Evolutionary conservation across 2,329 filamentous ascomycete species (phyloP), one percentile per base, ranked within the genome.

Genomic region (Xylariaceae sp.): DNA sequence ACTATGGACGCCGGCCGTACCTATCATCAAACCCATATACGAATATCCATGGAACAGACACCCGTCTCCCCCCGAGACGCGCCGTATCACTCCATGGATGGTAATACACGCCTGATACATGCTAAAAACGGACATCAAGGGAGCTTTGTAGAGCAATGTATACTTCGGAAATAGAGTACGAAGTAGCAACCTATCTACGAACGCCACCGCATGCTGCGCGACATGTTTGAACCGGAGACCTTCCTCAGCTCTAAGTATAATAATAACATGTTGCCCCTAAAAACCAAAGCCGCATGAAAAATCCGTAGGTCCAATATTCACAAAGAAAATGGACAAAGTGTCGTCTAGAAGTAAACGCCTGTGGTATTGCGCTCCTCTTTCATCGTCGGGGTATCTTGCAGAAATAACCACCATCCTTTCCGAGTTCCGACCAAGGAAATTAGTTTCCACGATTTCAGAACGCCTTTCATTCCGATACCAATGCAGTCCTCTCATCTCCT

Each of bases 301-400:
- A 4, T 37, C 32, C 6, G 3, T 14, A 16, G 32, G 7, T 12
- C 9, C 5, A 10, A 37, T 37, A 37, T 37, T 16, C 14, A 16
- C 32, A 12, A 37, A 10, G 14, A 14, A 37, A 37, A 37, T 37
- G 32, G 32, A 14, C 32, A 37, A 37, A 16, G 14, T 12, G 9
- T 37, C 14, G 12, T 16, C 21, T 21, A 16, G 16, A 16, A 9
- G 4, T n/a, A n/a, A 21, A 21, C 19, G 43, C 20, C 20, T 44
- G n/a, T 26, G 20, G 7, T 21, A 44, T 26, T 7, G 9, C 20
- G 3, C 20, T n/a, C 20, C 20, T n/a, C 18, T 21, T 20, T 44
- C 14, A 7, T 44, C 43, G 21, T 44, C 43, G 19, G 48, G 42
- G 48, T 51, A 51, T 51, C 41, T 51, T 32, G 20, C n/a, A 41